These are phyloP conservation scores for Saccharomycopsis sp. DNA, from an alignment of 805 yeast genomes.

Conservation along the genomic window DNA sequence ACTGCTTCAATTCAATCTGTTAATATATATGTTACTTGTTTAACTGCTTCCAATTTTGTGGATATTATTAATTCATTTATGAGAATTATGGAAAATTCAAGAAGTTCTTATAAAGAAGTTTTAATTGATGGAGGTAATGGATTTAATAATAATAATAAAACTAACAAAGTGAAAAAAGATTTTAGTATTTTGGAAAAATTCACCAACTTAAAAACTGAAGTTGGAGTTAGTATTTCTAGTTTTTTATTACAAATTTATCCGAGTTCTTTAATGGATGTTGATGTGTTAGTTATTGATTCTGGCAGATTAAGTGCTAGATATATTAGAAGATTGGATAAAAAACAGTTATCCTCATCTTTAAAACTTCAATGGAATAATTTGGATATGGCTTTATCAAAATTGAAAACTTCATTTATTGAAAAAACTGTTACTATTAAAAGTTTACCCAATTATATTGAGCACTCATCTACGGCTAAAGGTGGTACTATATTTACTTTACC, in stretches of 20 bases:
- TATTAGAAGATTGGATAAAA: constrained; percentile 29
- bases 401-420: constrained; percentile 40
- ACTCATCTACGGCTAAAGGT: constrained; percentile 54
- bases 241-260: constrained; percentile 68
- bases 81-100: constrained; percentile 65
- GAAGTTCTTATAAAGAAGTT: constrained; percentile 64
- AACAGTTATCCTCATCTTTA: constrained; percentile 34
- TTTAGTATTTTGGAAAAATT: constrained; percentile 16
- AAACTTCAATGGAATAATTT: constrained; percentile 53
- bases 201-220: constrained; percentile 45
- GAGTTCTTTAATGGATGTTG: constrained; percentile 65
- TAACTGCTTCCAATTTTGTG: constrained; percentile 73
- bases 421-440: constrained; percentile 35
- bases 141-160: not conserved
- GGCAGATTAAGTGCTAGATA: constrained; percentile 45
- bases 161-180: constrained; percentile 1
- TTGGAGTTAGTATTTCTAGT: constrained; percentile 50
- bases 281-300: constrained; percentile 54
- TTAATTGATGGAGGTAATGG: constrained; percentile 47
- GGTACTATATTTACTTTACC: constrained; percentile 80
- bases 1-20: constrained; percentile 38
- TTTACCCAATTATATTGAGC: constrained; percentile 44
- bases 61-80: constrained; percentile 65
- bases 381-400: constrained; percentile 54
- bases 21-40: constrained; percentile 63